Evolutionary conservation across 2,329 filamentous ascomycete genomes (phyloP).

Genomic region (Diaporthe sp.): DNA sequence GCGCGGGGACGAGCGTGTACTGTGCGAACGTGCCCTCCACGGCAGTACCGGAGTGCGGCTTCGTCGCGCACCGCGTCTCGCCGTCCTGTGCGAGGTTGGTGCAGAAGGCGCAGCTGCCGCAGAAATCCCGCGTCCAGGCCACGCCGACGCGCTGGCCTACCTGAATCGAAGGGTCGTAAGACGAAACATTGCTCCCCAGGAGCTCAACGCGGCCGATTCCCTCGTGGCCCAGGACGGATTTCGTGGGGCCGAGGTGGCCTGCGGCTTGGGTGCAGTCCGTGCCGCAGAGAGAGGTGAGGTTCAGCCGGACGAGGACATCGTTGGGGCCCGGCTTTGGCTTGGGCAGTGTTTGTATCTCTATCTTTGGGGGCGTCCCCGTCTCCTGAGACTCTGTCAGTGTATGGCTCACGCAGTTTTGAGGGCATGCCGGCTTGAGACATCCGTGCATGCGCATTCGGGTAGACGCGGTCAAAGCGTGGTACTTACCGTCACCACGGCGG

Average conservation of each 20-base stretch:
- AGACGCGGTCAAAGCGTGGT: background rate
- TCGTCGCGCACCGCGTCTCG: constrained; percentile 52
- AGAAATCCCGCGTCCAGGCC: constrained; percentile 54
- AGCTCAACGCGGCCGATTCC: constrained; percentile 55
- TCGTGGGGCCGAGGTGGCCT: constrained; percentile 52
- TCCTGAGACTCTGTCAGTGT: constrained; percentile 20
- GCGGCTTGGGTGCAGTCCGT: constrained; percentile 54
- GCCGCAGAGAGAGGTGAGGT: constrained; percentile 53
- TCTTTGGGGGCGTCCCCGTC: constrained; percentile 30
- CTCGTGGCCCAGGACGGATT: constrained; percentile 57
- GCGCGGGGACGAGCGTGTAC: constrained; percentile 51
- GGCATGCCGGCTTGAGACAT: background rate
- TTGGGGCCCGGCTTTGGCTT: constrained; percentile 46
- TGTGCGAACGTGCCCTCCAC: constrained; percentile 56
- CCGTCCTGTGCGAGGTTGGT: constrained; percentile 45
- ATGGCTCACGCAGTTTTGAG: background rate
- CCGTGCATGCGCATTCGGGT: background rate
- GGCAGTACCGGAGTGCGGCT: constrained; percentile 49
- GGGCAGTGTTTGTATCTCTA: constrained; percentile 43
- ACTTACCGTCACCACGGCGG: constrained; percentile 38
- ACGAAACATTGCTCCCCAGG: constrained; percentile 50
- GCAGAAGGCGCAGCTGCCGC: constrained; percentile 49
- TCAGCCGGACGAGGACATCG: constrained; percentile 51
- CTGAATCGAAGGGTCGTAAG: constrained; percentile 43
- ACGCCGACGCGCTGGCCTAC: constrained; percentile 54